Base-by-base conservation (phyloP, 2,329 filamentous ascomycete genomes). In the Arthroderma uncinatum region DNA sequence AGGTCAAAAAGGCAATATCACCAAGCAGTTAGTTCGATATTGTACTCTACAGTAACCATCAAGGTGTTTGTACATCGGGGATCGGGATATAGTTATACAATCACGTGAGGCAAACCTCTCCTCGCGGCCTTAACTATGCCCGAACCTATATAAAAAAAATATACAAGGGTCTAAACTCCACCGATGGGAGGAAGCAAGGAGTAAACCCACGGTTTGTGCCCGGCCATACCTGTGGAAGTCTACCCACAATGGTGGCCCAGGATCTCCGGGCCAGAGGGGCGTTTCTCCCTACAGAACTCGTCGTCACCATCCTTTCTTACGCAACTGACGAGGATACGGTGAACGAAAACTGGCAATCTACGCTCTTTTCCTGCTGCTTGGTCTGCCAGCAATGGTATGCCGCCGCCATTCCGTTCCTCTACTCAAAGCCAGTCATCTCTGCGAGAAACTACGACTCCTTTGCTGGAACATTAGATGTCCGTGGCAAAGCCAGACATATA, bases 361-460 rank as follows among this genome's bases (percentile, higher is more conserved):
- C 72, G 1, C 69, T 85, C 14, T 71, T 75, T 56, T 72, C 73
- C 2, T 80, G 79, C 65, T 80, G 78, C 62, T 69, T 79, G 6
- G 70, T 80, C 4, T 79, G 73, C 2, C 75, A 72, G 30, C 76
- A 81, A 61, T 84, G 81, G 81, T 82, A 84, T 64, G 70, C 73
- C 3, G 74, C 76, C 10, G 74, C 76, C 0, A 71, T 82, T 7
- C 66, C 71, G 0, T 68, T 71, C 10, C 75, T 85, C 10, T 85
- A 84, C 64, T 68, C 71, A 23, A 65, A 66, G 1, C 82, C 82
- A 2, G 67, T 72, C 48, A 69, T 85, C 4, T 67, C 68, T n/a
- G 79, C 79, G 12, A 68, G 68, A 25, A 77, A 78, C 58, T 84
- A 81, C 63, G 70, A 74, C 21, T 69, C 72, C 2, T 85, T 85